Evolutionary conservation across 352 stramenopile genomes (phyloP).

Genomic region (Pelagophyceae sp.): DNA sequence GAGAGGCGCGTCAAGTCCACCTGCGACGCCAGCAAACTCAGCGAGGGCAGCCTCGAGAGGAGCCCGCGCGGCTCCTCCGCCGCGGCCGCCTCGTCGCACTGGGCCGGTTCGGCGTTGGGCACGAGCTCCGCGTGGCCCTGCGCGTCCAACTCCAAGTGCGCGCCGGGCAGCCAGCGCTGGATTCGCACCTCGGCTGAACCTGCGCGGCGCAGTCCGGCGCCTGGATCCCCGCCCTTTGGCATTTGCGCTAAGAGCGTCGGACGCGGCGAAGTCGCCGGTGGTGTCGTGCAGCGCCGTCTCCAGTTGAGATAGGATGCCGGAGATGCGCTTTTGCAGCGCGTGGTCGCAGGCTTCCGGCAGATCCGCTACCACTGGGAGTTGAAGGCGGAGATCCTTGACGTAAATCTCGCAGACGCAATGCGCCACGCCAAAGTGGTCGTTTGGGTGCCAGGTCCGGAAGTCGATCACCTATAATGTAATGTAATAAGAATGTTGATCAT

Average conservation of each 20-base stretch:
- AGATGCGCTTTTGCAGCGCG: neutral
- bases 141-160: neutral
- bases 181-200: neutral
- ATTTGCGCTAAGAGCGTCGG: too few species aligned
- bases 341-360: conserved; percentile 22
- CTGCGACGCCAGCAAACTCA: too few species aligned
- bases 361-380: neutral
- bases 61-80: too few species aligned
- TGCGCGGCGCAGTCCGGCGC: too few species aligned
- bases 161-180: neutral
- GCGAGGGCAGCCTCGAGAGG: too few species aligned
- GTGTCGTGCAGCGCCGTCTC: neutral
- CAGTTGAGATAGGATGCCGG: neutral
- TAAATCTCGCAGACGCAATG: conserved; percentile 32
- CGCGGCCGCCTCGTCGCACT: neutral
- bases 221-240: too few species aligned
- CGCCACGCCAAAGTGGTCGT: conserved; percentile 26
- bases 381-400: neutral
- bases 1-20: too few species aligned
- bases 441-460: conserved; percentile 29
- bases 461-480: conserved; percentile 26
- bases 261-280: too few species aligned
- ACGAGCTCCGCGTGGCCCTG: neutral
- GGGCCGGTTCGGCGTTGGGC: neutral
- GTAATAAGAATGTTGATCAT: neutral